phyloP scores from a whole-genome alignment of 768 basidiomycete species.

The Cubamyces lactineus region DNA sequence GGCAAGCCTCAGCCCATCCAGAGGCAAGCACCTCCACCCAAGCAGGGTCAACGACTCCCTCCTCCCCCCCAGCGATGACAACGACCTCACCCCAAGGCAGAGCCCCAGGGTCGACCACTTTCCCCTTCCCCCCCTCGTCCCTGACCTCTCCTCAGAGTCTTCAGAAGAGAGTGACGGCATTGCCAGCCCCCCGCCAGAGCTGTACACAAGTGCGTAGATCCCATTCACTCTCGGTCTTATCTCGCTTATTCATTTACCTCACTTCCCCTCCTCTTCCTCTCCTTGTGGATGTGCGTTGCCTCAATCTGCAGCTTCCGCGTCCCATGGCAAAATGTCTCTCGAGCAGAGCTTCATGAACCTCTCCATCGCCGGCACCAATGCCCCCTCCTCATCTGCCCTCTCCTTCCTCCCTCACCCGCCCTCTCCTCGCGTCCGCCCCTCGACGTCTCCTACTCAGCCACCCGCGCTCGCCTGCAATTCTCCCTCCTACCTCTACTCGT shows the following conservation, averaged over 20 bases:
- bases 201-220: constrained; percentile 22
- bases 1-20: constrained; percentile 6
- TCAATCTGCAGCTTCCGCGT: constrained; percentile 5
- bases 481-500: constrained; percentile 6
- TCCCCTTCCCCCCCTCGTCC: constrained; percentile 50
- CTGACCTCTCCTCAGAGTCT: constrained; percentile 59
- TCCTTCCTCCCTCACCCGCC: constrained; percentile 34
- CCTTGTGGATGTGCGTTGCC: neutral
- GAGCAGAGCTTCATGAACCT: constrained; percentile 24
- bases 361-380: constrained; percentile 19
- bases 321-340: constrained; percentile 17
- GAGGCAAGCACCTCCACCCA: constrained; percentile 50
- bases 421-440: constrained; percentile 19
- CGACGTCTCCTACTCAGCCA: constrained; percentile 4
- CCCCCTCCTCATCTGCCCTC: constrained; percentile 21
- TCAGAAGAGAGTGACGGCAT: constrained; percentile 68
- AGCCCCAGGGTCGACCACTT: constrained; percentile 24
- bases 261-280: neutral
- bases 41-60: constrained; percentile 39
- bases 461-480: neutral
- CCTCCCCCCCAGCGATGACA: constrained; percentile 21
- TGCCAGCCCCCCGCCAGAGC: constrained; percentile 40
- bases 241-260: constrained; percentile 20
- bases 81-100: constrained; percentile 35
- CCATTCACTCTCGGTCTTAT: constrained; percentile 1